These are phyloP conservation scores for Trichoderma atroviride DNA, from an alignment of 2,329 filamentous ascomycete species.

Conservation along the genomic window DNA sequence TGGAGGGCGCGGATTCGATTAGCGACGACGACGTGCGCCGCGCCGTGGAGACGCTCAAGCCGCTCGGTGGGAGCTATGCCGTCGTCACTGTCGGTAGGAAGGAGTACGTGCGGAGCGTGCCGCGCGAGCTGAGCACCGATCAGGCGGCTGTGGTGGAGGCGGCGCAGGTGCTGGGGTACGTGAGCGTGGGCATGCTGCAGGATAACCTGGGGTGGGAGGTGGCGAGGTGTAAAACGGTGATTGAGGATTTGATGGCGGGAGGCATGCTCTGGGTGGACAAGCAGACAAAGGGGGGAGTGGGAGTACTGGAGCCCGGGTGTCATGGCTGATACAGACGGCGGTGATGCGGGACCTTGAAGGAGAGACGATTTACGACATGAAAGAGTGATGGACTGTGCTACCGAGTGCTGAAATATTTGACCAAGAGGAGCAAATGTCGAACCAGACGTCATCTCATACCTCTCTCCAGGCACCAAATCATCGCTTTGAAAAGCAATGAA, in stretches of 20 bases:
- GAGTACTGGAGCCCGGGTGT: constrained; percentile 92
- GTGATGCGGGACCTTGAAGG: constrained; percentile 9
- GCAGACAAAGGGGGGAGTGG: constrained; percentile 73
- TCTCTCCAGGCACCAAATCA: neutral
- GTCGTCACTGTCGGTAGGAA: constrained; percentile 82
- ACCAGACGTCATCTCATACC: neutral
- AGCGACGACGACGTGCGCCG: constrained; percentile 92
- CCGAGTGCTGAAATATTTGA: neutral
- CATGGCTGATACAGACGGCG: constrained; percentile 54
- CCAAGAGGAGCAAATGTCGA: neutral
- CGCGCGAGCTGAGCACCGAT: constrained; percentile 92
- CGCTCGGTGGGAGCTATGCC: constrained; percentile 84
- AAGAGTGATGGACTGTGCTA: no score
- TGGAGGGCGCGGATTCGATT: constrained; percentile 76
- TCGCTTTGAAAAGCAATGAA: neutral
- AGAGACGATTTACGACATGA: neutral
- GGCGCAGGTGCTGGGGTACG: constrained; percentile 84
- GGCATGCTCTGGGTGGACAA: constrained; percentile 93
- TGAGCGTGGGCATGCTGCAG: constrained; percentile 86
- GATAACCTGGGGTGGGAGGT: constrained; percentile 84
- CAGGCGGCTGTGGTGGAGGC: constrained; percentile 91
- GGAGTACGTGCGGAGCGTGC: constrained; percentile 87
- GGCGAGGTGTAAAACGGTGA: constrained; percentile 81
- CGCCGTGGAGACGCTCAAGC: constrained; percentile 83
- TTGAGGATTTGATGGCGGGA: constrained; percentile 86